A percentile compares a stretch with the other conserved stretches of the same genome.
These are phyloP conservation scores for Xerocomellus amylosporus DNA, from an alignment of 768 basidiomycete genomes.

Conservation along the genomic window DNA sequence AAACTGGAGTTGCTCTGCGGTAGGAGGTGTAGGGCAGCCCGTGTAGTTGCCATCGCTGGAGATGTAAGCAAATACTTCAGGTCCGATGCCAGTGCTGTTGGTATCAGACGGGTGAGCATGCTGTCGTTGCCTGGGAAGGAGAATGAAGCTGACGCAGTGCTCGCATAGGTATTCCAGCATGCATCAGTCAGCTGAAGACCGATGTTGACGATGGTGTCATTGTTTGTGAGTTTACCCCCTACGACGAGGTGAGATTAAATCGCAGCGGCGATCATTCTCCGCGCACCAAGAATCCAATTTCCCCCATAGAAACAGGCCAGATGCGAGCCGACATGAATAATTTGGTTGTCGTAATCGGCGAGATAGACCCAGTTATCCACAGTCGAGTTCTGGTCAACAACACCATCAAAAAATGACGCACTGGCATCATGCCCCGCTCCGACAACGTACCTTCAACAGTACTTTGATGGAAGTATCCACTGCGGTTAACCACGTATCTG, in stretches of 20 bases:
- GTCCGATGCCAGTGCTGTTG: constrained; percentile 70
- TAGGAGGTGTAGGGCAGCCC: constrained; percentile 40
- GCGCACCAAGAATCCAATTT: constrained; percentile 69
- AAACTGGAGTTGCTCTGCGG: constrained; percentile 45
- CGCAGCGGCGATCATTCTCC: background rate
- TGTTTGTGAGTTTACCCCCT: constrained; percentile 69
- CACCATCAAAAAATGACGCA: background rate
- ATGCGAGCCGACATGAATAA: constrained; percentile 68
- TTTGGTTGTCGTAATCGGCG: constrained; percentile 55
- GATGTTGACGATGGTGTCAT: constrained; percentile 62
- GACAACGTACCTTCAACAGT: constrained; percentile 47
- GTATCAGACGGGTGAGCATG: background rate
- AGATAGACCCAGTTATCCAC: constrained; percentile 61
- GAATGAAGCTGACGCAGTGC: constrained; percentile 50
- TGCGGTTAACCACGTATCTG: constrained; percentile 65
- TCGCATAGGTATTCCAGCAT: constrained; percentile 80
- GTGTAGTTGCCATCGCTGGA: constrained; percentile 65
- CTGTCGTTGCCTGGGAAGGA: background rate
- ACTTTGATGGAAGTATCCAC: constrained; percentile 67
- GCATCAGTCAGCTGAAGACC: constrained; percentile 63
- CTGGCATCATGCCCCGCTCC: fast-evolving
- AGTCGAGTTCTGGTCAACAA: constrained; percentile 51
- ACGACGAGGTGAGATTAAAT: constrained; percentile 2
- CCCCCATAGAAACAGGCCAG: constrained; percentile 73
- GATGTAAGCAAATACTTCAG: constrained; percentile 63